These are phyloP conservation scores for Brassica carinata DNA, from an alignment of 345 rosid genomes.

Conservation along the genomic window DNA sequence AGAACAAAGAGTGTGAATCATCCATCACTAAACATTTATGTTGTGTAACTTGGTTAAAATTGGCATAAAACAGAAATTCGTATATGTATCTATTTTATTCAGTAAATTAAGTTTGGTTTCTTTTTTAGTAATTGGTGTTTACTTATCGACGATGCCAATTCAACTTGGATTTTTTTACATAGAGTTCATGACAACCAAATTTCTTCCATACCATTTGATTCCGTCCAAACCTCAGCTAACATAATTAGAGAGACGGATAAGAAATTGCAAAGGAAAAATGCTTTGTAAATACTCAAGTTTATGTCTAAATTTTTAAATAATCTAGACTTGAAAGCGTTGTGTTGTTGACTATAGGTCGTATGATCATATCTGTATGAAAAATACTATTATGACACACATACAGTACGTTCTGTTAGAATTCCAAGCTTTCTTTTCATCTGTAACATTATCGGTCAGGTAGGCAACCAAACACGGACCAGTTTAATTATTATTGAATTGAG, in stretches of 20 bases:
- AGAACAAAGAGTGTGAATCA: not conserved
- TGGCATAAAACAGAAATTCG: not conserved
- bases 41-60: not conserved
- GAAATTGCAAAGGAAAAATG: not conserved
- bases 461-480: slow-evolving; percentile 30
- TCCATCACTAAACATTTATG: not conserved
- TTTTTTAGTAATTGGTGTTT: not conserved
- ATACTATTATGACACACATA: slow-evolving; percentile 7
- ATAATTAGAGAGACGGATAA: slow-evolving; percentile 26
- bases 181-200: not conserved
- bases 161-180: not conserved
- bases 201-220: not conserved
- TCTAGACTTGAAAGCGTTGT: not conserved
- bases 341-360: not conserved
- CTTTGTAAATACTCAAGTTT: slow-evolving; percentile 29
- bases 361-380: not conserved
- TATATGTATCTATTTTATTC: too few species aligned
- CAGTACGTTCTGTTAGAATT: not conserved
- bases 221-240: slow-evolving; percentile 37
- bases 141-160: not conserved
- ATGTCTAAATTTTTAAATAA: not conserved
- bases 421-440: slow-evolving; percentile 1
- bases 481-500: slow-evolving; percentile 2
- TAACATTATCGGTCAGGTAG: slow-evolving; percentile 16
- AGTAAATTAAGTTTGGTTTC: not conserved